phyloP scores from a whole-genome alignment of 208 protist genomes.

The Porcisia deanei region DNA sequence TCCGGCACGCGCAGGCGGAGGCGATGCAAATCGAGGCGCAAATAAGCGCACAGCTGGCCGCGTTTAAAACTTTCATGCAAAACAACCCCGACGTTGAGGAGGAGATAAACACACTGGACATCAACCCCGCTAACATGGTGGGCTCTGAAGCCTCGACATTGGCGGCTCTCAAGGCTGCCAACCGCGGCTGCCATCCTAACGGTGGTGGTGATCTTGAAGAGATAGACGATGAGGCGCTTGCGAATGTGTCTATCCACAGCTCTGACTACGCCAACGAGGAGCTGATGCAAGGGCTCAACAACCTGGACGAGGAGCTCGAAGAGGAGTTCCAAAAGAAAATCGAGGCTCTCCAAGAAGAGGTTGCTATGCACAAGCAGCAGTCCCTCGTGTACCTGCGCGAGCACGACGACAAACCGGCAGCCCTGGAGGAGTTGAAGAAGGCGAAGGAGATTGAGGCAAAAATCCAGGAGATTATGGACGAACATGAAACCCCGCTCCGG shows the following conservation, averaged over 20 bases:
- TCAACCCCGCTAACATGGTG: constrained; percentile 4
- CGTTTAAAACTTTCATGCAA: constrained; percentile 20
- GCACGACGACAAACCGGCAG: constrained; percentile 27
- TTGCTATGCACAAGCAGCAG: constrained; percentile 26
- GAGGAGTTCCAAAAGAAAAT: constrained; percentile 32
- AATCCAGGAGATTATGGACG: constrained; percentile 18
- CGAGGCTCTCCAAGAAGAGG: constrained; percentile 19
- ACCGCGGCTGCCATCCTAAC: not conserved
- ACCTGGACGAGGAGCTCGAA: constrained; percentile 46
- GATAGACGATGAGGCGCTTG: constrained; percentile 26
- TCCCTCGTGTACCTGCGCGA: constrained; percentile 24
- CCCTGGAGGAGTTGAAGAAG: constrained; percentile 28
- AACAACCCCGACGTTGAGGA: constrained; percentile 23
- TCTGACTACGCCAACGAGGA: constrained; percentile 40
- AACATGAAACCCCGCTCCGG: constrained; percentile 29
- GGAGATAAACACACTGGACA: constrained; percentile 6
- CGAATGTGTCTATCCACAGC: constrained; percentile 44
- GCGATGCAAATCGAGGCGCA: constrained; percentile 18
- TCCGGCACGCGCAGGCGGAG: constrained; percentile 13
- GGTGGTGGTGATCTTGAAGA: not conserved
- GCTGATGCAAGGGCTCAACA: constrained; percentile 36
- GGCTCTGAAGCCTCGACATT: not conserved
- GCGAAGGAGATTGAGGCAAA: constrained; percentile 32
- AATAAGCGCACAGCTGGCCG: constrained; percentile 25
- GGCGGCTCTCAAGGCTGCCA: not conserved